Conservation (phyloP, 495 filamentous ascomycete species). For the Neurospora sp. region DNA sequence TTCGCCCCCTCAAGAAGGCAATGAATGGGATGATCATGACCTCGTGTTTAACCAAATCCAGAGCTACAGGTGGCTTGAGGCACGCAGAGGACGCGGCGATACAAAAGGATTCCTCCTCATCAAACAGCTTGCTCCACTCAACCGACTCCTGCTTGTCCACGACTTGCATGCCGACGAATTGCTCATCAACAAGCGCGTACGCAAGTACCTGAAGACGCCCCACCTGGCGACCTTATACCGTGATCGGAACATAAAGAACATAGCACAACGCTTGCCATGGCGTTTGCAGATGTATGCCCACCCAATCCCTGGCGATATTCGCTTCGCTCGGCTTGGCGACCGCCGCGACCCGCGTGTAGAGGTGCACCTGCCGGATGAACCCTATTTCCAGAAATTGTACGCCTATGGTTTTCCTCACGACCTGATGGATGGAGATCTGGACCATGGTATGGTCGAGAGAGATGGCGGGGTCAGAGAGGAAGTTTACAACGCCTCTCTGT, state of each 20-base stretch:
- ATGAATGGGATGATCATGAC: neutral
- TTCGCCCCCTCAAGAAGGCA: neutral
- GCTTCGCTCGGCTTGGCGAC: constrained; percentile 1
- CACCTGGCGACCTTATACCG: neutral
- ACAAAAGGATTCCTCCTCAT: constrained; percentile 4
- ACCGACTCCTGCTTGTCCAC: constrained; percentile 1
- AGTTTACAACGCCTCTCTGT: constrained; percentile 1
- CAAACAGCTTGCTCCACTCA: neutral
- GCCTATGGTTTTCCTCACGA: constrained; percentile 1
- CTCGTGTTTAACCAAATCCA: neutral
- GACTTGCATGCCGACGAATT: neutral
- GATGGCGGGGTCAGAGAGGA: neutral
- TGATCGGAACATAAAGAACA: neutral
- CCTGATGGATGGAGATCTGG: neutral
- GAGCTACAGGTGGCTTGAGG: neutral
- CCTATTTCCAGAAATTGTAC: constrained; percentile 3
- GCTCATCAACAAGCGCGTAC: constrained; percentile 3
- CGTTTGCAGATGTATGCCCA: neutral
- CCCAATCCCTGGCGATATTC: neutral
- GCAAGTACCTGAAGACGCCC: neutral
- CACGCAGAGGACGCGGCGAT: neutral
- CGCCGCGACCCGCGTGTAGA: neutral
- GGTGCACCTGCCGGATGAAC: neutral
- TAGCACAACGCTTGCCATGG: neutral
- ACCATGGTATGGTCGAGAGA: neutral